phyloP scores from a whole-genome alignment of 306 rosid genomes.

The Glycine latifolia region DNA sequence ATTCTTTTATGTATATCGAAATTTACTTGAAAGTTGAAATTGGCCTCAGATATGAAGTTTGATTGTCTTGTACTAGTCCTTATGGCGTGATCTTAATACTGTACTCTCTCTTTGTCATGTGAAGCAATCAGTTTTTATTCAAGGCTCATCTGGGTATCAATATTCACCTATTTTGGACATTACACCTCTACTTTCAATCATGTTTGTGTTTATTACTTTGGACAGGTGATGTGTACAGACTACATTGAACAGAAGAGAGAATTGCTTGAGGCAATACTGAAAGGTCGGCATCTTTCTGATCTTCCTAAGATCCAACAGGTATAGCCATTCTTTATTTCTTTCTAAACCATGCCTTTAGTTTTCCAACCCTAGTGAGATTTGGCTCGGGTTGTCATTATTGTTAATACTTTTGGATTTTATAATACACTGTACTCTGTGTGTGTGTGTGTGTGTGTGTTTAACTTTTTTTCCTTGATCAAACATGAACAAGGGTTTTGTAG shows the following conservation, averaged over 20 bases:
- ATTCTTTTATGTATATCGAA: too few species aligned
- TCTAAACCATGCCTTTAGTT: background rate
- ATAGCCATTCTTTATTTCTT: too few species aligned
- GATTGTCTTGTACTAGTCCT: too few species aligned
- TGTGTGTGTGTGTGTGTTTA: background rate
- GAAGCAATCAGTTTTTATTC: too few species aligned
- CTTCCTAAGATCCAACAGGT: constrained; percentile 65
- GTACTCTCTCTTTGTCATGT: too few species aligned
- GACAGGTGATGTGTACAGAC: constrained; percentile 65
- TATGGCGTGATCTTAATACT: too few species aligned
- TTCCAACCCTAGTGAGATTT: background rate
- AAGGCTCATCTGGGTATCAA: background rate
- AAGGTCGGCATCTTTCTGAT: constrained; percentile 51
- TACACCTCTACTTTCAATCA: background rate
- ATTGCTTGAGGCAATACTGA: constrained; percentile 58
- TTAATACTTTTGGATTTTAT: background rate
- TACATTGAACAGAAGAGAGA: constrained; percentile 61
- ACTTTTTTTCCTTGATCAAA: too few species aligned
- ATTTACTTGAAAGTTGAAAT: too few species aligned
- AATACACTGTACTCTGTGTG: background rate
- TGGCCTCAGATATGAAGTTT: too few species aligned
- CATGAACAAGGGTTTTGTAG: too few species aligned
- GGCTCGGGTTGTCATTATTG: background rate
- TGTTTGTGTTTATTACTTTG: constrained; percentile 7
- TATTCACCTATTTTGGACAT: background rate